These are phyloP conservation scores for Pythium chondricola DNA, from an alignment of 352 stramenopile species.

Conservation along the genomic window DNA sequence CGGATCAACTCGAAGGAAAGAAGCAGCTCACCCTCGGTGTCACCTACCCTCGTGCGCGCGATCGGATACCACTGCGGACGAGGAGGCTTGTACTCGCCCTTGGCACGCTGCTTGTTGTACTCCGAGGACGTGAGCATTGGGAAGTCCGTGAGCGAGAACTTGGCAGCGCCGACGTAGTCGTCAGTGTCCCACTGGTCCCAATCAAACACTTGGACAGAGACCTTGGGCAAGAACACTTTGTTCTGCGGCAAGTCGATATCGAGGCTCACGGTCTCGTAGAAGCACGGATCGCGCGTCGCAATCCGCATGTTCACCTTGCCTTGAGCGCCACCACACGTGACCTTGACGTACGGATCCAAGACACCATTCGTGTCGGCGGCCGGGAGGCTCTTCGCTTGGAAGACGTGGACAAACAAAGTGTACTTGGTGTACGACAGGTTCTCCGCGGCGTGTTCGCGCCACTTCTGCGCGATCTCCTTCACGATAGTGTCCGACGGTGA, in stretches of 20 bases:
- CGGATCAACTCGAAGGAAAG: conserved; percentile 72
- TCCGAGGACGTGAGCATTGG: conserved; percentile 44
- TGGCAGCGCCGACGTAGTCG: conserved; percentile 60
- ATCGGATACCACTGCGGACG: conserved; percentile 73
- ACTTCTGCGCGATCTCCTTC: conserved; percentile 35
- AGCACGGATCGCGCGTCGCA: conserved; percentile 73
- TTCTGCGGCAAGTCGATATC: conserved; percentile 72
- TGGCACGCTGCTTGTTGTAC: conserved; percentile 45
- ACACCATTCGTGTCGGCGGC: conserved; percentile 69
- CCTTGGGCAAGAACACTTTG: conserved; percentile 52
- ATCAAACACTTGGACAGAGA: conserved; percentile 72
- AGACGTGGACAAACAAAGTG: conserved; percentile 78
- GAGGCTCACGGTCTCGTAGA: conserved; percentile 78
- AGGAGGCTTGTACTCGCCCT: conserved; percentile 45
- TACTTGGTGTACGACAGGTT: conserved; percentile 71
- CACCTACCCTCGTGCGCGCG: conserved; percentile 41
- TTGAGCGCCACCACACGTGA: conserved; percentile 73
- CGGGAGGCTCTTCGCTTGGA: conserved; percentile 66
- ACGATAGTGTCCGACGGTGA: conserved; percentile 25
- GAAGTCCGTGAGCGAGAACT: conserved; percentile 57
- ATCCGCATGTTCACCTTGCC: conserved; percentile 50
- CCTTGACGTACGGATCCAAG: conserved; percentile 79
- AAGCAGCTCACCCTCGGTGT: conserved; percentile 71
- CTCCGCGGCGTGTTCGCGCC: conserved; percentile 46
- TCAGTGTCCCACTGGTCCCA: conserved; percentile 68